Percentiles rank a stretch among this genome's conserved stretches.
Evolutionary conservation across 2,329 filamentous ascomycete genomes (phyloP).

Genomic region (Colletotrichum sp.): DNA sequence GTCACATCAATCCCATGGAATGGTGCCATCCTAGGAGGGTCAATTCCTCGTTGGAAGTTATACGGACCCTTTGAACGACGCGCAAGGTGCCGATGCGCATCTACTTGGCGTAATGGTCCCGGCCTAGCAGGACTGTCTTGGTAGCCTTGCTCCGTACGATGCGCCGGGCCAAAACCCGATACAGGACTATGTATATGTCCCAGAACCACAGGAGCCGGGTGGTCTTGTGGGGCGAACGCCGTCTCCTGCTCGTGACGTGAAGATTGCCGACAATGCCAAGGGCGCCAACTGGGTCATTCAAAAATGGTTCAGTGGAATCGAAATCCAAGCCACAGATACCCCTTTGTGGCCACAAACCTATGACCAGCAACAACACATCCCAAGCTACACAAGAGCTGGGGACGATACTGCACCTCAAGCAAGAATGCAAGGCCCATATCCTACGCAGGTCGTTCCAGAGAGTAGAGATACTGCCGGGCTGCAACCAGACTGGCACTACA

Average conservation of each 20-base stretch:
- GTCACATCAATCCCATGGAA: conserved; percentile 4
- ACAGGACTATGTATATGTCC: not conserved
- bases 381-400: not conserved
- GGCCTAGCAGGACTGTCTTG: not conserved
- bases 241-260: not conserved
- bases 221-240: not conserved
- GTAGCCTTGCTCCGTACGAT: not conserved
- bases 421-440: not conserved
- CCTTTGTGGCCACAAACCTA: not conserved
- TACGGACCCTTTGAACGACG: not conserved
- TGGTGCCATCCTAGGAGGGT: not conserved
- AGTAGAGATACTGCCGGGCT: not conserved
- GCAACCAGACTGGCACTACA: not conserved
- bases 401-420: not conserved
- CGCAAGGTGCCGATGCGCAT: not conserved
- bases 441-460: not conserved
- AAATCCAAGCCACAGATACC: not conserved
- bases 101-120: not conserved
- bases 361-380: not conserved
- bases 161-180: not conserved
- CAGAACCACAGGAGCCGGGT: not conserved
- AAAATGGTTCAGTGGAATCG: not conserved
- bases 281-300: not conserved
- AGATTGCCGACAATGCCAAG: not conserved
- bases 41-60: not conserved